phyloP scores from a whole-genome alignment of 495 filamentous ascomycete species.

The Bacidia gigantensis region DNA sequence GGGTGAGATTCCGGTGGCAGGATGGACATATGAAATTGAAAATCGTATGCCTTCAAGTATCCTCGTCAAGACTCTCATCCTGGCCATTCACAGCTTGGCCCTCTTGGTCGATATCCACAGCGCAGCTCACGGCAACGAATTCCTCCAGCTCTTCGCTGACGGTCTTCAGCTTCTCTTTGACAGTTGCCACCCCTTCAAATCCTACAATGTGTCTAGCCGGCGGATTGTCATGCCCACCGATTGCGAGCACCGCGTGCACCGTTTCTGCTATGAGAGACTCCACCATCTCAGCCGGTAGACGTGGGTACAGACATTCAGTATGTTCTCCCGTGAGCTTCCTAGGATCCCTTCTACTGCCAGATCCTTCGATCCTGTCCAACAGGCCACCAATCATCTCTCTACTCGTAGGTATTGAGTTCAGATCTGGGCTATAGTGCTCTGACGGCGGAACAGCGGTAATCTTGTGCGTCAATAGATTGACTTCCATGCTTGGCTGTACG shows the following conservation, averaged over 20 bases:
- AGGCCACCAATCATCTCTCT: constrained; percentile 69
- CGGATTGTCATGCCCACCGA: constrained; percentile 90
- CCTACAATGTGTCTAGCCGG: constrained; percentile 90
- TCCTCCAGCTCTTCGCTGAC: constrained; percentile 93
- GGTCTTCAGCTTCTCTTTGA: constrained; percentile 94
- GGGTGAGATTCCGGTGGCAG: too few relatives aligned
- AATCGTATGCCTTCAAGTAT: background rate
- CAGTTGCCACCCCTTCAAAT: constrained; percentile 71
- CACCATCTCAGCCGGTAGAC: constrained; percentile 48
- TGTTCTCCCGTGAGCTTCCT: constrained; percentile 24
- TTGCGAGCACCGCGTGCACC: constrained; percentile 80
- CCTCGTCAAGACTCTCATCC: background rate
- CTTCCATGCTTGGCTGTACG: constrained; percentile 79
- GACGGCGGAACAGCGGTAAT: constrained; percentile 68
- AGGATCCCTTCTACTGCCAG: constrained; percentile 17
- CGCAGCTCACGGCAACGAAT: constrained; percentile 78
- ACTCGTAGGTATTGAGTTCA: constrained; percentile 65
- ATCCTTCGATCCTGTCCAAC: constrained; percentile 38
- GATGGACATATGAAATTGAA: too few relatives aligned
- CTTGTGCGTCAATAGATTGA: constrained; percentile 69
- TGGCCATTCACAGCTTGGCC: constrained; percentile 8
- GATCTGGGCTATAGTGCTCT: constrained; percentile 55
- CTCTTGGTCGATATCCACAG: constrained; percentile 59
- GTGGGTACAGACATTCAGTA: constrained; percentile 58
- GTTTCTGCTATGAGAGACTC: constrained; percentile 69